These are phyloP conservation scores for Termitomyces sp. DNA, from an alignment of 768 basidiomycete species.

Conservation along the genomic window DNA sequence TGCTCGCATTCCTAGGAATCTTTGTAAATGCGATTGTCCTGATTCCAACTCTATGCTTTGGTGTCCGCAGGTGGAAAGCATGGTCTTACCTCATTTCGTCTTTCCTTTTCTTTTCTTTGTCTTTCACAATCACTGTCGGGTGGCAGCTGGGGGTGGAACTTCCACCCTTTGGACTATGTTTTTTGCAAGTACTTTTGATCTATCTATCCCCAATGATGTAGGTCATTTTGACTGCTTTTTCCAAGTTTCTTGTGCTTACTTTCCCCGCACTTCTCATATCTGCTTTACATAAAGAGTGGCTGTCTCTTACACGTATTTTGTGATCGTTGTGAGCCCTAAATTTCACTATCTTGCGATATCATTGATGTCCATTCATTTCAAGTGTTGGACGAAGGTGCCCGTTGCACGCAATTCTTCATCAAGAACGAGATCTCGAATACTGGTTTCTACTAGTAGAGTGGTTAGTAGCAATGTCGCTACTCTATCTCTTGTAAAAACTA, in stretches of 20 bases:
- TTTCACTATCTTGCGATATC: background rate
- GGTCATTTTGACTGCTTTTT: background rate
- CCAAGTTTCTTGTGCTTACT: background rate
- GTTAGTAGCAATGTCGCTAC: background rate
- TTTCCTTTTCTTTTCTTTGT: background rate
- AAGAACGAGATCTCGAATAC: background rate
- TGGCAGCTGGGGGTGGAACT: background rate
- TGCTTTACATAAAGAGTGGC: background rate
- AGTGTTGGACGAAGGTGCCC: background rate
- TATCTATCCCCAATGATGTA: background rate
- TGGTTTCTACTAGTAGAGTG: background rate
- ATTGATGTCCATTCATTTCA: too few relatives aligned
- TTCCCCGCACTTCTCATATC: background rate
- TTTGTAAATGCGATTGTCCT: background rate
- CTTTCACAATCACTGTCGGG: background rate
- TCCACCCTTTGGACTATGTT: background rate
- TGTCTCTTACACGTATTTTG: background rate
- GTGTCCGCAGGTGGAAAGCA: background rate
- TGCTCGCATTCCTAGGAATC: background rate
- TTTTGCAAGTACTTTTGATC: background rate
- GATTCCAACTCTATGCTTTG: background rate
- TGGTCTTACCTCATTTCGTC: background rate
- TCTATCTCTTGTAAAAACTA: background rate
- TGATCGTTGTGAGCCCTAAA: background rate
- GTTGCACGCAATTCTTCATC: background rate